phyloP scores from a whole-genome alignment of 768 basidiomycete genomes.

The Trametopsis cervina region DNA sequence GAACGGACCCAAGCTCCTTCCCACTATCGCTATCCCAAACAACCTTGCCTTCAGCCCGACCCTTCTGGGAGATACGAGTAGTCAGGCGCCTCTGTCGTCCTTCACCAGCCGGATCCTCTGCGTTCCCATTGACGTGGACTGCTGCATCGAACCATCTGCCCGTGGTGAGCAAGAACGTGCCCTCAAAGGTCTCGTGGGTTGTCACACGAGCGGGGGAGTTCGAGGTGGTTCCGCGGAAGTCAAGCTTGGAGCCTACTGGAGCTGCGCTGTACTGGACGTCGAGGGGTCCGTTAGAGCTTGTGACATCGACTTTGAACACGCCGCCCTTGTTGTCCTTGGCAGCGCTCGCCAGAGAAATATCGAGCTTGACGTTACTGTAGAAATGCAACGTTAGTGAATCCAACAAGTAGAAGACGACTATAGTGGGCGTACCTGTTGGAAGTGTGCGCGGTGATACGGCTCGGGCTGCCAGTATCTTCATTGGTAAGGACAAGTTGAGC shows the following conservation, averaged over 20 bases:
- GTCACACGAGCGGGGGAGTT: slow-evolving; percentile 20
- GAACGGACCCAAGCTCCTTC: slow-evolving; percentile 3
- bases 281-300: slow-evolving; percentile 25
- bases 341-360: slow-evolving; percentile 27
- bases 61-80: slow-evolving; percentile 1
- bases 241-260: slow-evolving; percentile 31
- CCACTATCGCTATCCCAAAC: slow-evolving; percentile 9
- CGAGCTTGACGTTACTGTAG: slow-evolving; percentile 27
- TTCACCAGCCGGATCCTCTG: slow-evolving; percentile 29
- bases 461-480: slow-evolving; percentile 16
- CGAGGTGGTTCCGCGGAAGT: slow-evolving; percentile 23
- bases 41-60: slow-evolving; percentile 8
- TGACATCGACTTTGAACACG: slow-evolving; percentile 26
- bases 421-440: slow-evolving; percentile 34
- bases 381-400: neutral
- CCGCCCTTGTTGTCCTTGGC: slow-evolving; percentile 19
- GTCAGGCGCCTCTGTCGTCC: slow-evolving; percentile 27
- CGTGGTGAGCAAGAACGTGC: slow-evolving; percentile 28
- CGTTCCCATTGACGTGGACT: slow-evolving; percentile 16
- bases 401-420: neutral
- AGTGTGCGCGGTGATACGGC: slow-evolving; percentile 29
- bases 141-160: slow-evolving; percentile 15
- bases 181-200: slow-evolving; percentile 36
- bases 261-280: slow-evolving; percentile 22
- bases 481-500: slow-evolving; percentile 22